Percentiles rank a stretch among this genome's conserved stretches.
Conservation (phyloP, 163 green algal species). For the Chlorella variabilis region DNA sequence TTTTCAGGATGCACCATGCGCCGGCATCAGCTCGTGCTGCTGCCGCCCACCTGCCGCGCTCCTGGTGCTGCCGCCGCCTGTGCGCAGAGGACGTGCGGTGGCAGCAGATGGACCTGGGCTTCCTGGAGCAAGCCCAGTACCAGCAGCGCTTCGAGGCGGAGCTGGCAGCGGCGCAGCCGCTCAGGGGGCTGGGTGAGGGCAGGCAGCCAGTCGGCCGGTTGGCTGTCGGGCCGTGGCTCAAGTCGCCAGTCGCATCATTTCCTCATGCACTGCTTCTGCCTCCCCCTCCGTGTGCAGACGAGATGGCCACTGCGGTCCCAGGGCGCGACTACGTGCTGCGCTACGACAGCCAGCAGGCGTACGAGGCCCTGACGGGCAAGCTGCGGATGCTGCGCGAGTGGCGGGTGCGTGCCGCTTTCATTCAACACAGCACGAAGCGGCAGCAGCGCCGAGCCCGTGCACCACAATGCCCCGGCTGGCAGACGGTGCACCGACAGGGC, state of each 20-base stretch:
- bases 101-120: slow-evolving; percentile 52
- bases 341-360: slow-evolving; percentile 62
- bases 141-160: slow-evolving; percentile 24
- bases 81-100: slow-evolving; percentile 52
- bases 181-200: not conserved
- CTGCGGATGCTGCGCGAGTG: slow-evolving; percentile 70
- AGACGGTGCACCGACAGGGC: too few species aligned
- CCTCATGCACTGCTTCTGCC: too few species aligned
- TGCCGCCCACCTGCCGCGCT: too few species aligned
- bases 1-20: too few species aligned
- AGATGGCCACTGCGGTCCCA: not conserved
- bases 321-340: slow-evolving; percentile 33
- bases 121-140: slow-evolving; percentile 56
- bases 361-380: slow-evolving; percentile 39
- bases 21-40: too few species aligned
- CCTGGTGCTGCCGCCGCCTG: not conserved
- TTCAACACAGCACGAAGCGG: too few species aligned
- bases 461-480: too few species aligned
- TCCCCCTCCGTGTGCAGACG: not conserved
- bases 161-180: slow-evolving; percentile 38
- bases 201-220: too few species aligned
- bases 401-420: slow-evolving; percentile 50
- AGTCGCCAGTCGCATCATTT: too few species aligned
- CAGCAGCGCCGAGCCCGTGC: too few species aligned
- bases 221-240: not conserved